These are phyloP conservation scores for Malania oleifera DNA, from an alignment of 164 flowering plant species.

Conservation along the genomic window DNA sequence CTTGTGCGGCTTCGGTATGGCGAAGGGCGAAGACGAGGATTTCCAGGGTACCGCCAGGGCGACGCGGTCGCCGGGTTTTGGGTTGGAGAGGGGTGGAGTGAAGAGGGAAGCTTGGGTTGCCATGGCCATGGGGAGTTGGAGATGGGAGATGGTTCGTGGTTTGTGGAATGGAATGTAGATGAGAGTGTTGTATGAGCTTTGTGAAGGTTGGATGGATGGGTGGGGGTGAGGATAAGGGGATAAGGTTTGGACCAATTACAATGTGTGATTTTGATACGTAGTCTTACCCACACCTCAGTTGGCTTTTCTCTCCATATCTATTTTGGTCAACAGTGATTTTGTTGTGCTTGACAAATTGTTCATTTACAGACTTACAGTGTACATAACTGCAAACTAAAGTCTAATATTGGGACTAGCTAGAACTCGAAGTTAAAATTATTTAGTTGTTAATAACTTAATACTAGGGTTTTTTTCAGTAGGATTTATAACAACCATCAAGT, in stretches of 20 bases:
- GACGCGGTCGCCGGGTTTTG: constrained; percentile 28
- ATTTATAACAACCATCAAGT: no score
- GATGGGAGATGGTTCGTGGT: neutral
- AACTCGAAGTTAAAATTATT: no score
- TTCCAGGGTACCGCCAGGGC: constrained; percentile 44
- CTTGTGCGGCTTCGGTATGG: constrained; percentile 27
- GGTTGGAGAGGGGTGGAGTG: constrained; percentile 50
- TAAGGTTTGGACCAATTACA: constrained; percentile 52
- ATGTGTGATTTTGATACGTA: constrained; percentile 40
- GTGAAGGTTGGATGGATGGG: constrained; percentile 20
- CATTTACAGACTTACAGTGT: no score
- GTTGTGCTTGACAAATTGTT: no score
- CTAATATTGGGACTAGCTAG: no score
- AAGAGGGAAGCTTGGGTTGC: constrained; percentile 74
- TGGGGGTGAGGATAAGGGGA: constrained; percentile 55
- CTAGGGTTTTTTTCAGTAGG: no score
- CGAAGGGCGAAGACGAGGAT: constrained; percentile 31
- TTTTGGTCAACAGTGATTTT: no score
- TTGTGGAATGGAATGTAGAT: neutral
- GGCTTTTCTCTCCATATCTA: neutral
- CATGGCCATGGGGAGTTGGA: constrained; percentile 48
- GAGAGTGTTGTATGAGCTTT: constrained; percentile 7
- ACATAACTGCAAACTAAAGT: no score
- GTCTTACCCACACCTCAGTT: constrained; percentile 4
- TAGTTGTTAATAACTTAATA: no score